A percentile compares a stretch with the other conserved stretches of the same genome.
phyloP scores from a whole-genome alignment of 805 yeast genomes.

The Ogataea corticis region DNA sequence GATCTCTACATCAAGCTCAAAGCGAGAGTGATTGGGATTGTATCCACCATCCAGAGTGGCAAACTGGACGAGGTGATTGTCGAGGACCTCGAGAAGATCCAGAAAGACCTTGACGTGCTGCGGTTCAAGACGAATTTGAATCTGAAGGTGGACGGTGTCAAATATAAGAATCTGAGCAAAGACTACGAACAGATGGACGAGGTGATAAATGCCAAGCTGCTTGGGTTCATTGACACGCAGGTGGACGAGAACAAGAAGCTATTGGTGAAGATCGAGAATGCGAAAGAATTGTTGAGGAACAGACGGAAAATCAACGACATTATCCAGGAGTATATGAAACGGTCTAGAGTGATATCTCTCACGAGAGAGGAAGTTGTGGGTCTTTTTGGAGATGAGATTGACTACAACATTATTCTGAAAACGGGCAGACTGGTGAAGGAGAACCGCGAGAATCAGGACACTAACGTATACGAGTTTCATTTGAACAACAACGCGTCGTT shows the following conservation, averaged over 20 bases:
- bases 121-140: constrained; percentile 22
- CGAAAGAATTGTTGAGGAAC: constrained; percentile 24
- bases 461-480: constrained; percentile 26
- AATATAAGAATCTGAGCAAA: constrained; percentile 11
- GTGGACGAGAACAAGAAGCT: constrained; percentile 23
- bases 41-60: constrained; percentile 18
- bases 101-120: constrained; percentile 18
- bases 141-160: constrained; percentile 23
- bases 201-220: constrained; percentile 17
- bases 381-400: constrained; percentile 32
- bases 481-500: constrained; percentile 21
- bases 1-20: constrained; percentile 28
- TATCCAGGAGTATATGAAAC: constrained; percentile 25
- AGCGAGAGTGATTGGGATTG: constrained; percentile 17
- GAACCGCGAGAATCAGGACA: constrained; percentile 14
- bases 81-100: constrained; percentile 20
- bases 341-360: constrained; percentile 24
- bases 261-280: constrained; percentile 19
- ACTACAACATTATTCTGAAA: constrained; percentile 22
- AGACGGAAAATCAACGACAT: constrained; percentile 27
- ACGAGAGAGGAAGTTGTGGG: constrained; percentile 23
- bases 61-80: constrained; percentile 13
- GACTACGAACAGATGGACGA: constrained; percentile 25
- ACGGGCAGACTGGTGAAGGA: constrained; percentile 24
- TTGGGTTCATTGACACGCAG: constrained; percentile 22